Conservation (phyloP, 768 basidiomycete species). For the Pholiota microspora region DNA sequence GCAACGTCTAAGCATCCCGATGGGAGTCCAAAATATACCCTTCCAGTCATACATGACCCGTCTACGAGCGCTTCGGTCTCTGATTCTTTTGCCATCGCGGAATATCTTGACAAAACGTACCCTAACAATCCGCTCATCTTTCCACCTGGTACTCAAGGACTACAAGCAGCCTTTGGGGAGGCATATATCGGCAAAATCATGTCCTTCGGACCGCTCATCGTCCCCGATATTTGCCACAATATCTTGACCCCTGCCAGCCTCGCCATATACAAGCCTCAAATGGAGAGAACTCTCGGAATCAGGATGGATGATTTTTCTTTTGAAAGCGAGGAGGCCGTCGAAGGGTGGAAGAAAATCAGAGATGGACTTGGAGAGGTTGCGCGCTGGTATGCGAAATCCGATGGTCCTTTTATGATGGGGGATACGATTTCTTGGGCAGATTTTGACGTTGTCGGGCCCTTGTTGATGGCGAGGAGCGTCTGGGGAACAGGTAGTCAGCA, state of each 20-base stretch:
- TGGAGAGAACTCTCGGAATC: slow-evolving; percentile 9
- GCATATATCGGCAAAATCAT: not conserved
- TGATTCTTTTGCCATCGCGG: slow-evolving; percentile 44
- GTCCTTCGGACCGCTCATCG: not conserved
- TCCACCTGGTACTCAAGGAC: slow-evolving; percentile 22
- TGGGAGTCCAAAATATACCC: slow-evolving; percentile 36
- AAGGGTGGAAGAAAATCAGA: slow-evolving; percentile 8
- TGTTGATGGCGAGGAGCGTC: slow-evolving; percentile 14
- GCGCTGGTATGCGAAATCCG: slow-evolving; percentile 24
- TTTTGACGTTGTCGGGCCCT: slow-evolving; percentile 28
- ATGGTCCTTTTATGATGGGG: slow-evolving; percentile 32
- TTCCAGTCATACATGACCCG: slow-evolving; percentile 49
- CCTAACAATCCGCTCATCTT: slow-evolving; percentile 39
- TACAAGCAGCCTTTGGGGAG: slow-evolving; percentile 13
- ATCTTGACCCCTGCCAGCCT: not conserved
- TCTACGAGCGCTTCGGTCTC: slow-evolving; percentile 33
- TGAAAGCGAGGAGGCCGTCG: not conserved
- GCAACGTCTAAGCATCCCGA: slow-evolving; percentile 29
- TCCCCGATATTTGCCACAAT: not conserved
- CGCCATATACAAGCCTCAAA: not conserved
- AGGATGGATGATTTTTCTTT: slow-evolving; percentile 16
- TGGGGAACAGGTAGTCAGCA: slow-evolving; percentile 18
- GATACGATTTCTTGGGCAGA: slow-evolving; percentile 36
- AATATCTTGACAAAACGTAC: slow-evolving; percentile 49
- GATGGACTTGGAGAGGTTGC: slow-evolving; percentile 23